Evolutionary conservation across 345 rosid species (phyloP), one percentile per base, ranked within the genome.

Genomic region (Combretum micranthum): DNA sequence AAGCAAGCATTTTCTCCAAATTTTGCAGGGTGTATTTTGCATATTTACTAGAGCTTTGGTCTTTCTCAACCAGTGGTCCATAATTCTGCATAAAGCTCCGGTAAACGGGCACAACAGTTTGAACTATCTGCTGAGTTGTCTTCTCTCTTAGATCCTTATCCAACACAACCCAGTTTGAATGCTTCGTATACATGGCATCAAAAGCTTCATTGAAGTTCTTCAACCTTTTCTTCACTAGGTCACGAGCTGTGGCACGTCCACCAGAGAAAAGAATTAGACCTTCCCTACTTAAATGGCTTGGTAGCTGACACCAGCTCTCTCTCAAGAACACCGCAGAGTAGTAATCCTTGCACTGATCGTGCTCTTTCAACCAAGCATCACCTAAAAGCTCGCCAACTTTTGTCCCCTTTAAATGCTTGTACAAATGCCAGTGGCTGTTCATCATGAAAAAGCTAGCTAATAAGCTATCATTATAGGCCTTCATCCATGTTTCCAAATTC

Each of bases 211-310:
- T 93, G 69, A 93, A 93, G 12, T 77, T 73, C 65, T 85, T 90
- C 47, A 93, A 64, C 66, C 95, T 79, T 82, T 85, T 87, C 84
- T 93, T 93, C 54, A 93, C 99, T 55, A 93, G 97, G 75, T 93
- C 97, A 57, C 99, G 99, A 52, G 99, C 97, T 59, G 97, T 90
- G 45, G 96, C 99, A 63, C 96, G 96, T 53, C 99, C 96, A 17
- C 97, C 99, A 1, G 99, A 93, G 83, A 93, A 90, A 37, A 87
- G 75, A 66, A 93, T 87, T 43, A 93, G 83, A 32, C 99, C 97
- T 81, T 93, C 99, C 56, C 97, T 63, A 67, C 99, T 93, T 72
- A 93, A 78, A 56, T 89, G 96, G 54, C 76, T 75, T 0, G 96
- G 96, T 57, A 90, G 96, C 78, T 82, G 83, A 14, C 87, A 92